A percentile compares a stretch with the other conserved stretches of the same genome.
phyloP scores from a whole-genome alignment of 2,329 filamentous ascomycete species.

The Pyricularia grisea region DNA sequence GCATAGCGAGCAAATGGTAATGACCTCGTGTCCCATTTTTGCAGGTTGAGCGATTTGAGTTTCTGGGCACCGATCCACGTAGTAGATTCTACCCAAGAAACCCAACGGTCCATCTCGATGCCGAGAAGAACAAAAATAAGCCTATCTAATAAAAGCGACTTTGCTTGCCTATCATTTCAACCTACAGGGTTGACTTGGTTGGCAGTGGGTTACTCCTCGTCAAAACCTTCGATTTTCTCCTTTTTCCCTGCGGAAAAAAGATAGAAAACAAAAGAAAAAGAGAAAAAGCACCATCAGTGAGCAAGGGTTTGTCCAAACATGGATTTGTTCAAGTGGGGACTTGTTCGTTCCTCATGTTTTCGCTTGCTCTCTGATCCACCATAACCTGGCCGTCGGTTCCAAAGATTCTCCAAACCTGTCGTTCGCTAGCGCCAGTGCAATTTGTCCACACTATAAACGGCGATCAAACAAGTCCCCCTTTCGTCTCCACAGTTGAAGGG shows the following conservation, averaged over 20 bases:
- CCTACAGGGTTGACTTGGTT: background rate
- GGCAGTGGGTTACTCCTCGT: background rate
- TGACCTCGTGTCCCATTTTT: no score
- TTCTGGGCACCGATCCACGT: background rate
- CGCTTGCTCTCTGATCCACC: no score
- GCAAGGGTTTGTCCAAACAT: background rate
- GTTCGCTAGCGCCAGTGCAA: background rate
- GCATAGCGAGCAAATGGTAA: background rate
- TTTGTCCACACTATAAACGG: background rate
- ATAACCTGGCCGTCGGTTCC: background rate
- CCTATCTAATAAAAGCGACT: background rate
- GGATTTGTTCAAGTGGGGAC: background rate
- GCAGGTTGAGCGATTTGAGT: background rate
- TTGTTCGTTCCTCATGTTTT: no score
- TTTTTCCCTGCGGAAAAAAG: no score
- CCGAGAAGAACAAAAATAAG: background rate
- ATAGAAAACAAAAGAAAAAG: no score
- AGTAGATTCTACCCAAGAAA: background rate
- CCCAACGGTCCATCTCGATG: background rate
- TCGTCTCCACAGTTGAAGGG: background rate
- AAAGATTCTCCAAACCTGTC: background rate
- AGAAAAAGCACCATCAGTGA: background rate
- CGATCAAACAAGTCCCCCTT: background rate
- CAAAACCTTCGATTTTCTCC: no score
- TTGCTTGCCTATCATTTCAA: background rate